Evolutionary conservation across 2,329 filamentous ascomycete genomes (phyloP).

Genomic region (Graphilbum ipis-grandicollis): DNA sequence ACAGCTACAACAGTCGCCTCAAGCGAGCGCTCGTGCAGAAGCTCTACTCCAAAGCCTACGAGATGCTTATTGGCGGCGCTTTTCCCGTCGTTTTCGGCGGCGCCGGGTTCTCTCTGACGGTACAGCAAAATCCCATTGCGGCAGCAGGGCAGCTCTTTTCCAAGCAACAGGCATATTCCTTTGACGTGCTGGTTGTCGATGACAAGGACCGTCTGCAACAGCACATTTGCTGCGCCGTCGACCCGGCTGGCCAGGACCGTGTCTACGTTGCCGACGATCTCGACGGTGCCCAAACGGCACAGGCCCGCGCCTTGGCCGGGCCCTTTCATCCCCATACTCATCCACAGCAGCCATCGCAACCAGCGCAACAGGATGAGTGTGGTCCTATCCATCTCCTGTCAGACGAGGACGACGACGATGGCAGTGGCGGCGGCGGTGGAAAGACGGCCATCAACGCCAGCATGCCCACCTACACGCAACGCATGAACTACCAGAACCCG

Average conservation of each 20-base stretch:
- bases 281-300: neutral
- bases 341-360: too few relatives aligned
- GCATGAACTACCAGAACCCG: slow-evolving; percentile 4
- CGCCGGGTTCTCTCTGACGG: slow-evolving; percentile 1
- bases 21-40: slow-evolving; percentile 2
- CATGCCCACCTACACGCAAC: slow-evolving; percentile 3
- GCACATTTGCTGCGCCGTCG: slow-evolving; percentile 1
- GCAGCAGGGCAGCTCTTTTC: slow-evolving; percentile 1
- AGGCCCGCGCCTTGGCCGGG: neutral
- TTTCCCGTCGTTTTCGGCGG: neutral
- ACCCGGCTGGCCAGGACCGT: neutral
- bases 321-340: neutral
- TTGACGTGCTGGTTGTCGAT: slow-evolving; percentile 3
- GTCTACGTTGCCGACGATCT: neutral
- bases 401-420: too few relatives aligned
- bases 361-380: too few relatives aligned
- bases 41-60: slow-evolving; percentile 1
- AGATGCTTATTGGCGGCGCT: slow-evolving; percentile 5
- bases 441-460: too few relatives aligned
- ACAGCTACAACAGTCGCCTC: neutral
- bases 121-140: slow-evolving; percentile 1
- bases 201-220: neutral
- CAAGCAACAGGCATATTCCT: neutral
- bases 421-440: too few relatives aligned
- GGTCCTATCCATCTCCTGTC: too few relatives aligned